Percentiles rank a stretch among this genome's conserved stretches.
Evolutionary conservation across 371 early-diverging fungal species (phyloP).

Genomic region (Syncephalastrum sp.): DNA sequence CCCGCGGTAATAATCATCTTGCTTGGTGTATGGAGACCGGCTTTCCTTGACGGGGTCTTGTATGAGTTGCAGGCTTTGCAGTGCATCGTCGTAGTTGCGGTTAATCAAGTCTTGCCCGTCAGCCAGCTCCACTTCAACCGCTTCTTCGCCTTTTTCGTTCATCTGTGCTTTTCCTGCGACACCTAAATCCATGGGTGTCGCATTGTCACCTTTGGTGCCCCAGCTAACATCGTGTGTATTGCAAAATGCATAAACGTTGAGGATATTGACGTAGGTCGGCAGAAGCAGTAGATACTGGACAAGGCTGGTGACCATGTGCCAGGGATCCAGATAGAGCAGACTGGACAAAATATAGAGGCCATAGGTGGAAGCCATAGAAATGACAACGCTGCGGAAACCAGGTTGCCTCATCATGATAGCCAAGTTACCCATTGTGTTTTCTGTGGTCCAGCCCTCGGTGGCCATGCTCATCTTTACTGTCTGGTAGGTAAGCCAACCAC

Average conservation of each 20-base stretch:
- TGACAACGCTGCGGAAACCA: constrained; percentile 75
- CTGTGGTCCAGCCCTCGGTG: constrained; percentile 19
- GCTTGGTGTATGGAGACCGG: constrained; percentile 74
- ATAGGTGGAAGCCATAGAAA: constrained; percentile 80
- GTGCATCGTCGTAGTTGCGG: constrained; percentile 68
- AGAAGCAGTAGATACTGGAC: constrained; percentile 83
- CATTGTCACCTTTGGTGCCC: constrained; percentile 92
- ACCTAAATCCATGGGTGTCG: constrained; percentile 49
- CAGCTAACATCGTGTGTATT: constrained; percentile 91
- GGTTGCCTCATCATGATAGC: constrained; percentile 26
- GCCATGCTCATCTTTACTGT: constrained; percentile 29
- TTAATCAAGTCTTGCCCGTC: constrained; percentile 68
- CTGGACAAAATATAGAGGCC: constrained; percentile 84
- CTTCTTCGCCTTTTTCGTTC: constrained; percentile 44
- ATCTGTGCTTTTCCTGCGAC: constrained; percentile 36
- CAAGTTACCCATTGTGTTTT: constrained; percentile 15
- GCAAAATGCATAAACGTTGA: constrained; percentile 90
- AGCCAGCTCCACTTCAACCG: constrained; percentile 70
- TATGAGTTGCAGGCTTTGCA: constrained; percentile 51
- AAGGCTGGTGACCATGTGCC: constrained; percentile 92
- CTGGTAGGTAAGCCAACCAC: constrained; percentile 42
- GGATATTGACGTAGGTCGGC: constrained; percentile 86
- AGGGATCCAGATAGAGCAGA: constrained; percentile 81
- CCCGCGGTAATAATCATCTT: constrained; percentile 83
- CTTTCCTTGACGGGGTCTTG: constrained; percentile 48